phyloP scores from a whole-genome alignment of 2,329 filamentous ascomycete genomes.

The Graphilbum fragrans region DNA sequence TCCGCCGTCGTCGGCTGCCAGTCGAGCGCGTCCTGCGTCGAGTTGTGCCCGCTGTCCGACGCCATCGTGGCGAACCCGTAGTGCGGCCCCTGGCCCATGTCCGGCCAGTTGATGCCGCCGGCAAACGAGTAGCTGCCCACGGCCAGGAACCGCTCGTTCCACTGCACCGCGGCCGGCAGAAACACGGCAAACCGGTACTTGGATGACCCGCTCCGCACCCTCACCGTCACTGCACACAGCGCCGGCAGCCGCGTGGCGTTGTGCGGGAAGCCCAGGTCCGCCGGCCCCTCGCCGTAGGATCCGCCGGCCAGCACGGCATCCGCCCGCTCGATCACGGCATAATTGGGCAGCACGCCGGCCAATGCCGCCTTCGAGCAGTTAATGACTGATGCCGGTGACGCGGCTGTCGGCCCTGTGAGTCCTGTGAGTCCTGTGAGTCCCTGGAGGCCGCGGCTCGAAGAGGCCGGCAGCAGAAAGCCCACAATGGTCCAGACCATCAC shows the following conservation, averaged over 20 bases:
- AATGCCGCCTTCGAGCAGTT: no score
- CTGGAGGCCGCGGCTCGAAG: no score
- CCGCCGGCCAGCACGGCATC: slow-evolving; percentile 17
- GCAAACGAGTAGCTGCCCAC: slow-evolving; percentile 27
- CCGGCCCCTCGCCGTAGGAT: slow-evolving; percentile 22
- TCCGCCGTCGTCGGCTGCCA: slow-evolving; percentile 27
- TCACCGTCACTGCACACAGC: slow-evolving; percentile 24
- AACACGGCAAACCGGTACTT: slow-evolving; percentile 25
- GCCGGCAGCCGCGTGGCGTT: slow-evolving; percentile 24
- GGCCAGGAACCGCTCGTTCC: slow-evolving; percentile 23
- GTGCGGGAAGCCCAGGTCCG: slow-evolving; percentile 20
- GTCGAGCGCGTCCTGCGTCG: slow-evolving; percentile 14
- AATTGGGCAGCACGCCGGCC: slow-evolving; percentile 3
- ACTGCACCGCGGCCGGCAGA: slow-evolving; percentile 18
- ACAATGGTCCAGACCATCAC: no score
- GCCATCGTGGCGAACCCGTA: slow-evolving; percentile 29
- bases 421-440: no score
- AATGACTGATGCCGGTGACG: no score
- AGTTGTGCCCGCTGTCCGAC: slow-evolving; percentile 30
- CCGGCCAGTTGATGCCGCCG: slow-evolving; percentile 18
- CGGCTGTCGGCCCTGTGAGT: no score
- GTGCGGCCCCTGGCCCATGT: slow-evolving; percentile 17
- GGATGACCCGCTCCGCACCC: slow-evolving; percentile 19
- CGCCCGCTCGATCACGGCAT: slow-evolving; percentile 22
- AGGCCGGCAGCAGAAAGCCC: no score